phyloP scores from a whole-genome alignment of 352 stramenopile species.

The Globisporangium lucens region DNA sequence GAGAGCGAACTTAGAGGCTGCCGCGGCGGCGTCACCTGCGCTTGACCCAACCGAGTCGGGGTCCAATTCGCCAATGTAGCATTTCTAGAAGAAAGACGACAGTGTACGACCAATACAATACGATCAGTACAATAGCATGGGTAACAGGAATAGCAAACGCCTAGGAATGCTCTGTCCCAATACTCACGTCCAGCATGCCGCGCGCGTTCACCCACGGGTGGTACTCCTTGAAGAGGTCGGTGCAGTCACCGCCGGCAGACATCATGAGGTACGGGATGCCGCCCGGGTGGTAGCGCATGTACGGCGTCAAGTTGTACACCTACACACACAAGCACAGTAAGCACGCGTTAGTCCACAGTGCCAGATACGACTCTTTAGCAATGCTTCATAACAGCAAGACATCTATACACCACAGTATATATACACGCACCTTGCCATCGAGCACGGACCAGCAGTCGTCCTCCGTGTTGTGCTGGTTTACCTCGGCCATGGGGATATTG shows the following conservation, averaged over 20 bases:
- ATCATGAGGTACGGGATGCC: constrained; percentile 91
- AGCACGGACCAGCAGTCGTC: constrained; percentile 94
- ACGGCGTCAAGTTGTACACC: constrained; percentile 96
- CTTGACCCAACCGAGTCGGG: constrained; percentile 33
- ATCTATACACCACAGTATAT: background rate
- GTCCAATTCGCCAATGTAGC: constrained; percentile 67
- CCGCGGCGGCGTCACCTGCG: background rate
- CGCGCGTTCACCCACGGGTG: constrained; percentile 94
- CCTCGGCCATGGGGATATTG: constrained; percentile 80
- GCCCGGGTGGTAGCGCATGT: constrained; percentile 98
- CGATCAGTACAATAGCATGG: background rate
- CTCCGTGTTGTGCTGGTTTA: constrained; percentile 81
- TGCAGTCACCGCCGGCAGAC: constrained; percentile 92
- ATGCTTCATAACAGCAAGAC: background rate
- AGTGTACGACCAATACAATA: background rate
- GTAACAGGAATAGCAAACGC: background rate
- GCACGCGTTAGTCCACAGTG: background rate
- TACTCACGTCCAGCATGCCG: constrained; percentile 74
- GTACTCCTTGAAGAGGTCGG: constrained; percentile 96
- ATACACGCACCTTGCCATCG: constrained; percentile 84
- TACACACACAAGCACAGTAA: constrained; percentile 2
- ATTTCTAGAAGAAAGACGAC: constrained; percentile 43
- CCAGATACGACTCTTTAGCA: background rate
- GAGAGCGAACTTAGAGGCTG: constrained; percentile 44
- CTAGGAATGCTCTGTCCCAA: too few relatives aligned